Base-by-base conservation (phyloP, 2,329 filamentous ascomycete species). In the Verticillium longisporum region DNA sequence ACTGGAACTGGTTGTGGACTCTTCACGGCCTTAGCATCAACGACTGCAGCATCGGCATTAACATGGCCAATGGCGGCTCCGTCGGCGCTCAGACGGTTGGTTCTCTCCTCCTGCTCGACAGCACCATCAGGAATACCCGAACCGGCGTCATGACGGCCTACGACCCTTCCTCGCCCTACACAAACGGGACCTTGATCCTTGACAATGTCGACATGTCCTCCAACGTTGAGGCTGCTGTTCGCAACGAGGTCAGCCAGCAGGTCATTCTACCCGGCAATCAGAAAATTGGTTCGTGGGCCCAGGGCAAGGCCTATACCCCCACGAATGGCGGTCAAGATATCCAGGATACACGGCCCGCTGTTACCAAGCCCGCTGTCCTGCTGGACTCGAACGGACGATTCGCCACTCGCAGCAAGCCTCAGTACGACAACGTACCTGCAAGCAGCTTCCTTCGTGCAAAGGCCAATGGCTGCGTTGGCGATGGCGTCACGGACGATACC, bases 1-100 rank as follows among this genome's bases (percentile, higher is more conserved):
- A 92, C 80, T 96, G 92, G 92, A 91, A 94, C 78, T 96, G 92
- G 92, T 80, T 87, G 18, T 96, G 90, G 88, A 86, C 88, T 55
- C 85, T 95, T 75, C 91, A 94, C 72, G 89, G 85, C 38, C 67
- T 96, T 41, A 82, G 77, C 55, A 90, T 96, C 75, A 87, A 91
- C 73, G 86, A 88, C 71, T 91, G 88, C 71, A 77, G 79, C n/a
- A 76, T 93, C 45, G 92, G 90, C 60, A 78, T 96, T 64, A 89
- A 96, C 75, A 91, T 96, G 86, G 84, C 88, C 59, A 84, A 83
- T 66, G 83, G 85, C 57, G 84, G 80, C 32, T 72, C 78, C 36
- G 77, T 80, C n/a, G 57, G 41, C 18, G 67, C 70, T 67, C 90
- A 95, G 77, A 89, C 86, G 11, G 92, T 97, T 59, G 95, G 95